Evolutionary conservation across 1,284 basidiomycete genomes (phyloP).

Genomic region (Marasmius sp.): DNA sequence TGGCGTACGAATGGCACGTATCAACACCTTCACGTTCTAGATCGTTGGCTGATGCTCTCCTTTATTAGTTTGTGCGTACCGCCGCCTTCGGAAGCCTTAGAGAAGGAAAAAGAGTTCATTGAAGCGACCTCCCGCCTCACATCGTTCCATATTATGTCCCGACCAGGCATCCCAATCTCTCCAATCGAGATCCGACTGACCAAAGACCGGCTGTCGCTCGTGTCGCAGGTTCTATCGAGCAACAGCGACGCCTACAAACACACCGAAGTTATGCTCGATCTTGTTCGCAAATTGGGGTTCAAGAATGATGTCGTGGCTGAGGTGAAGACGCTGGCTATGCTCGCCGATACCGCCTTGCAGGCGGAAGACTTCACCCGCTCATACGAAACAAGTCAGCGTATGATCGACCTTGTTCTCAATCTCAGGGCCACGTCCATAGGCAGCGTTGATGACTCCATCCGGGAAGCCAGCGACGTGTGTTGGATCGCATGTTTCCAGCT

Average conservation of each 20-base stretch:
- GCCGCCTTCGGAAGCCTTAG: slow-evolving; percentile 58
- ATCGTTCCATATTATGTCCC: slow-evolving; percentile 78
- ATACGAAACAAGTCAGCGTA: slow-evolving; percentile 67
- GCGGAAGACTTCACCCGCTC: slow-evolving; percentile 77
- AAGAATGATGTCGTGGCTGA: slow-evolving; percentile 67
- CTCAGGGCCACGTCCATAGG: slow-evolving; percentile 39
- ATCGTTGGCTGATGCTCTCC: slow-evolving; percentile 11
- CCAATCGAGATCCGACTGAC: slow-evolving; percentile 90
- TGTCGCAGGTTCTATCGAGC: slow-evolving; percentile 79
- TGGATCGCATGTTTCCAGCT: slow-evolving; percentile 88
- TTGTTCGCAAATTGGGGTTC: slow-evolving; percentile 86
- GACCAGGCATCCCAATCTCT: slow-evolving; percentile 74
- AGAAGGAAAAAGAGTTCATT: slow-evolving; percentile 85
- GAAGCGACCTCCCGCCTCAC: slow-evolving; percentile 89
- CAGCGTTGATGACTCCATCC: slow-evolving; percentile 43
- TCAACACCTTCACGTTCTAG: slow-evolving; percentile 1
- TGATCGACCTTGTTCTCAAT: slow-evolving; percentile 64
- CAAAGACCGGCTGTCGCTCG: slow-evolving; percentile 80
- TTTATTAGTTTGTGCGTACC: slow-evolving; percentile 71
- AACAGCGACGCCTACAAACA: slow-evolving; percentile 87
- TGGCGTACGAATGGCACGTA: slow-evolving; percentile 89
- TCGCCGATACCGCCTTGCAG: slow-evolving; percentile 81
- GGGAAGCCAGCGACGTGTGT: slow-evolving; percentile 75
- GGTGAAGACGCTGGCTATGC: slow-evolving; percentile 84
- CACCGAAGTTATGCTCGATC: slow-evolving; percentile 85